Evolutionary conservation across 306 rosid species (phyloP).

Genomic region (Nissolia schottii): DNA sequence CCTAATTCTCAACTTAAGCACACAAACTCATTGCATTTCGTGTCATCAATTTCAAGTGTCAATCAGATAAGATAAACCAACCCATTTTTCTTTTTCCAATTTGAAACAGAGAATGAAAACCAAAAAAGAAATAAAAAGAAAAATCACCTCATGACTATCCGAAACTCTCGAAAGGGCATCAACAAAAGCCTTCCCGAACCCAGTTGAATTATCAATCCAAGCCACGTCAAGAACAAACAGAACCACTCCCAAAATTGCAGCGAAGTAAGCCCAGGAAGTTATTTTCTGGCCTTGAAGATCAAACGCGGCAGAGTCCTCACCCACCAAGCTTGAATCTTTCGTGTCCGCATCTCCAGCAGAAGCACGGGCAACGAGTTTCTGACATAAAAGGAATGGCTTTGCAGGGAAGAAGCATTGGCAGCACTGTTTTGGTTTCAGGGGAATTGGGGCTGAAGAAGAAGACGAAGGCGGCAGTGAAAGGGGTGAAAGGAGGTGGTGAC

Average conservation of each 20-base stretch:
- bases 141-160: slow-evolving; percentile 59
- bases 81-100: neutral
- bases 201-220: slow-evolving; percentile 71
- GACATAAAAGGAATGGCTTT: neutral
- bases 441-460: neutral
- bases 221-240: slow-evolving; percentile 51
- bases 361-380: slow-evolving; percentile 24
- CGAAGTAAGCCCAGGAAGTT: slow-evolving; percentile 66
- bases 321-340: slow-evolving; percentile 32
- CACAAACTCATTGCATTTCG: neutral
- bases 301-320: slow-evolving; percentile 75
- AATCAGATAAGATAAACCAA: neutral
- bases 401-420: neutral
- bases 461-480: neutral
- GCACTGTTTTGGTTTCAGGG: neutral
- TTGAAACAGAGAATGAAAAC: neutral
- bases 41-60: neutral
- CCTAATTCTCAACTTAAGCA: neutral
- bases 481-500: neutral
- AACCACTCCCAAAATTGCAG: slow-evolving; percentile 54
- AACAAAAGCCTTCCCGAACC: slow-evolving; percentile 59
- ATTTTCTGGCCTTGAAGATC: slow-evolving; percentile 60
- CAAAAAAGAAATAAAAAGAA: neutral
- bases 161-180: slow-evolving; percentile 62
- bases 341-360: slow-evolving; percentile 30